Base-by-base conservation (phyloP, 768 basidiomycete species). In the Tulasnella sp. region DNA sequence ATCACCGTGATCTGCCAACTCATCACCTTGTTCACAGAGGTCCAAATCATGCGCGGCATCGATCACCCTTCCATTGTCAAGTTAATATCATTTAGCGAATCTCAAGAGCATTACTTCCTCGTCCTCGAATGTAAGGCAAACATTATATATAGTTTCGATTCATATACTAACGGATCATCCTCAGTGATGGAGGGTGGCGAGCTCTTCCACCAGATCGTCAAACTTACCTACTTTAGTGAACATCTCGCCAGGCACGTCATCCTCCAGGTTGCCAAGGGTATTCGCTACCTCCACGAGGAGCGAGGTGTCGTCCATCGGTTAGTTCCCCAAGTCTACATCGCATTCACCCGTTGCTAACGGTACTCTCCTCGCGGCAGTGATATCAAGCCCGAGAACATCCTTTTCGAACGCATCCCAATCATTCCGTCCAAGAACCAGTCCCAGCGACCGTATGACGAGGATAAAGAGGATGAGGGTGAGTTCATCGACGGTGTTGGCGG, bases 121-220 rank as follows among this genome's bases (percentile, higher is more conserved):
- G 81, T 98, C 17, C 77, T 99, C 60, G 96, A 99, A 72, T 76
- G 86, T 78, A 11, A 15, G 51, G 44, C n/a, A n/a, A n/a, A n/a
- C n/a, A n/a, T n/a, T n/a, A n/a, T n/a, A n/a, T n/a, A n/a, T 54
- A 48, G 55, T 49, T 55, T 45, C 56, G 27, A 44, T 48, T 26
- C 26, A n/a, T 44, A 54, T 53, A 55, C 63, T 68, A 24, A n/a
- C n/a, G n/a, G n/a, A n/a, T n/a, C n/a, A n/a, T n/a, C 13, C 32
- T 63, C 56, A 95, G 90, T 98, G 48, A 88, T 97, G 92, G 88
- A 87, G 69, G 96, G 96, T 61, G 96, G 96, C 62, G 96, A 99
- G 71, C 77, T 99, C 1, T 99, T 99, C 76, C 93, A 97, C 69
- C 94, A 96, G 70, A 97, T 97, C 69, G 96, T 99, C 73, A 98